Evolutionary conservation across 164 flowering plant genomes (phyloP).

Genomic region (Stephania japonica): DNA sequence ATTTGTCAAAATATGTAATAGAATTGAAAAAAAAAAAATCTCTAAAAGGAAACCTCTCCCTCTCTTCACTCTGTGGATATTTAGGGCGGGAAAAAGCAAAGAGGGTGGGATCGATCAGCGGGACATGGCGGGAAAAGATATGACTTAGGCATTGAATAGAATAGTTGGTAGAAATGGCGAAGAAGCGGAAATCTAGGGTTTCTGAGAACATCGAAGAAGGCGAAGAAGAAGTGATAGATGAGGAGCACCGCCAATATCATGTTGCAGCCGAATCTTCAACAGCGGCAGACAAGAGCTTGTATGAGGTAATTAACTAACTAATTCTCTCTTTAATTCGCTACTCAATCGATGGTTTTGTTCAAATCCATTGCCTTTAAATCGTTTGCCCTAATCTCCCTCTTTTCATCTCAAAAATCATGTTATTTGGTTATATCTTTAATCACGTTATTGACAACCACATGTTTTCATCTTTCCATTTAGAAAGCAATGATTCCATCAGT

Average conservation of each 20-base stretch:
- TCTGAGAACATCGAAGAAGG: slow-evolving; percentile 26
- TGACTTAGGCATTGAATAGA: background rate
- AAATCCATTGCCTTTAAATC: background rate
- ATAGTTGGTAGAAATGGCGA: slow-evolving; percentile 32
- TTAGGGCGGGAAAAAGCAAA: slow-evolving; percentile 4
- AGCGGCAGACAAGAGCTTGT: slow-evolving; percentile 33
- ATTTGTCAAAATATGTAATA: too few relatives aligned
- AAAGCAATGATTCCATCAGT: too few relatives aligned
- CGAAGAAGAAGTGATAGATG: slow-evolving; percentile 13
- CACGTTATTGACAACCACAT: too few relatives aligned
- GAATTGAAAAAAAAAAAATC: too few relatives aligned
- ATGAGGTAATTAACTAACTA: slow-evolving; percentile 37
- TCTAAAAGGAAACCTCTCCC: too few relatives aligned
- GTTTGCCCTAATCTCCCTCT: too few relatives aligned
- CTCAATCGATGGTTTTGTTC: background rate
- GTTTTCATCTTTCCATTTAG: too few relatives aligned
- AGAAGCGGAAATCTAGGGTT: slow-evolving; percentile 52
- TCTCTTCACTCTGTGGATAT: too few relatives aligned
- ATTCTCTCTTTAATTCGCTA: background rate
- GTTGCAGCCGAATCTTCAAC: slow-evolving; percentile 17
- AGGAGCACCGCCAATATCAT: slow-evolving; percentile 12
- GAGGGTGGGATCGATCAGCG: background rate
- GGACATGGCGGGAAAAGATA: slow-evolving; percentile 1
- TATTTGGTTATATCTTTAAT: background rate
- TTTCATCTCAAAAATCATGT: background rate